Percentiles rank a stretch among this genome's conserved stretches.
Conservation (phyloP, 768 basidiomycete genomes). For the Pisolithus albus region DNA sequence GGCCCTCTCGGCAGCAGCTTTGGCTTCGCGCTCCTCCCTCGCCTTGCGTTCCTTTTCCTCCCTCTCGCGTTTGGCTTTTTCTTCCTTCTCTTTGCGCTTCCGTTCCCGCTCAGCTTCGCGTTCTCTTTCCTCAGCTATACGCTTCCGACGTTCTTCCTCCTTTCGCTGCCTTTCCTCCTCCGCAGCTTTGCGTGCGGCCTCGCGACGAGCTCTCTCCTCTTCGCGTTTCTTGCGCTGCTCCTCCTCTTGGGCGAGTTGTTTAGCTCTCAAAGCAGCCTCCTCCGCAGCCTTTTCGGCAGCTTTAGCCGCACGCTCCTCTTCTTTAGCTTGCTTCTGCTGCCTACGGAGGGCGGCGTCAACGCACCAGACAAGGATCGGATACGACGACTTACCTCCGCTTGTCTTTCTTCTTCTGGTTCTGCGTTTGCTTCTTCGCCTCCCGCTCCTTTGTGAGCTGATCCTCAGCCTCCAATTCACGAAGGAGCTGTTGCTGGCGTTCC, state of each 20-base stretch:
- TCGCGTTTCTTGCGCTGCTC: constrained; percentile 76
- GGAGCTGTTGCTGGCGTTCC: constrained; percentile 86
- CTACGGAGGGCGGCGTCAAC: constrained; percentile 33
- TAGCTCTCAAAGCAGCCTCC: constrained; percentile 70
- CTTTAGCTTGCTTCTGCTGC: constrained; percentile 87
- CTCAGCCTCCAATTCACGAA: constrained; percentile 94
- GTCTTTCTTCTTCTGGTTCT: constrained; percentile 98
- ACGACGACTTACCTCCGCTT: constrained; percentile 71
- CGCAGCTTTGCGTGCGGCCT: constrained; percentile 63
- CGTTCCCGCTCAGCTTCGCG: constrained; percentile 70
- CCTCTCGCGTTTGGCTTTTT: constrained; percentile 45
- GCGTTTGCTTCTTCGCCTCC: constrained; percentile 88
- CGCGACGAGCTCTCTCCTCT: constrained; percentile 78
- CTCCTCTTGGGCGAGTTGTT: constrained; percentile 71
- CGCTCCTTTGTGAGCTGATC: constrained; percentile 79
- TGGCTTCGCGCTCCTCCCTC: constrained; percentile 60
- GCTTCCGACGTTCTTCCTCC: constrained; percentile 78
- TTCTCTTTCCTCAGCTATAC: constrained; percentile 74
- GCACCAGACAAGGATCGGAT: not conserved
- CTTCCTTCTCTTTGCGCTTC: constrained; percentile 70
- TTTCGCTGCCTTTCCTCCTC: constrained; percentile 81
- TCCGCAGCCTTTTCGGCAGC: constrained; percentile 85
- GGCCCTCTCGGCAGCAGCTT: constrained; percentile 42
- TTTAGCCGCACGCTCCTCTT: constrained; percentile 78
- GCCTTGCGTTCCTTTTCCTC: constrained; percentile 60